Evolutionary conservation across 257 asterid species (phyloP).

Genomic region (Plantago ovata): DNA sequence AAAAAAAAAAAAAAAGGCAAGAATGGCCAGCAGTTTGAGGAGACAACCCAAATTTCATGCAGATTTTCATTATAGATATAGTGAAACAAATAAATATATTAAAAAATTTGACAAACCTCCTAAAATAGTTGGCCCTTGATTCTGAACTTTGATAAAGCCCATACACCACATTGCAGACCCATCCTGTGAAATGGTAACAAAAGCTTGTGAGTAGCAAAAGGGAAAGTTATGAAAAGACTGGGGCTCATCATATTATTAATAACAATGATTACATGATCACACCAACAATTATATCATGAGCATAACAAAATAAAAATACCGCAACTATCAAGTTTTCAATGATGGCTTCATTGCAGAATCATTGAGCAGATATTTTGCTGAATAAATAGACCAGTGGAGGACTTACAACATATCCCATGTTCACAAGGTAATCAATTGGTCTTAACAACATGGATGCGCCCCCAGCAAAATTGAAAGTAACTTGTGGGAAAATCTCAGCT

Average conservation of each 20-base stretch:
- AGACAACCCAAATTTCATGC: background rate
- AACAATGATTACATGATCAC: background rate
- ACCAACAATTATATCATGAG: background rate
- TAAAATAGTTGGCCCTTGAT: constrained; percentile 63
- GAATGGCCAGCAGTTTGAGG: background rate
- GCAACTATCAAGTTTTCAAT: constrained; percentile 2
- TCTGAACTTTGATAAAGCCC: constrained; percentile 69
- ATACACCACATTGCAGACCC: constrained; percentile 85
- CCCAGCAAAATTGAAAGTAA: constrained; percentile 69
- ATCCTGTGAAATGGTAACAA: constrained; percentile 41
- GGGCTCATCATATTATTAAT: constrained; percentile 2
- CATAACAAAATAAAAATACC: background rate
- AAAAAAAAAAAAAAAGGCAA: too few species aligned
- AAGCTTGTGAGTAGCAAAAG: background rate
- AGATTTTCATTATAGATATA: too few species aligned
- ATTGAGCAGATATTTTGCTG: constrained; percentile 3
- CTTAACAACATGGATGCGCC: constrained; percentile 62
- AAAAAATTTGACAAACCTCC: constrained; percentile 57
- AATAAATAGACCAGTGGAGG: constrained; percentile 12
- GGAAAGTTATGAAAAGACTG: background rate
- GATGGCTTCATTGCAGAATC: constrained; percentile 9
- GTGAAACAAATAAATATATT: constrained; percentile 1
- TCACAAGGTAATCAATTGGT: constrained; percentile 74
- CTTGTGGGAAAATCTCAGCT: constrained; percentile 60
- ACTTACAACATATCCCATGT: constrained; percentile 66